Percentiles rank a stretch among this genome's conserved stretches.
phyloP scores from a whole-genome alignment of 2,329 filamentous ascomycete genomes.

The Microdochium trichocladiopsis region DNA sequence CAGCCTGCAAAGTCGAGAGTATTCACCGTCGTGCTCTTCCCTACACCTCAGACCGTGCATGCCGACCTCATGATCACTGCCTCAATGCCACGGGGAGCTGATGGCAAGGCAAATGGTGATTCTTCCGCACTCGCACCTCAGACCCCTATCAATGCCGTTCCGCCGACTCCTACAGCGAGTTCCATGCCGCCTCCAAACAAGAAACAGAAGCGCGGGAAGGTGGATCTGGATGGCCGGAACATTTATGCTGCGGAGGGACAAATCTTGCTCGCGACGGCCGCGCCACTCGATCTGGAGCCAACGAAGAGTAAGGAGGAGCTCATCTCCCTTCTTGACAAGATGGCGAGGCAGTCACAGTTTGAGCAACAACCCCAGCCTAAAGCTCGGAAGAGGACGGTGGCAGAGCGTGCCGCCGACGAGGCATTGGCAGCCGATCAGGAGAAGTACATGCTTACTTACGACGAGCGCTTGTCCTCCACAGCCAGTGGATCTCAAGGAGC shows the following conservation, averaged over 20 bases:
- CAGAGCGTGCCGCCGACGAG: constrained; percentile 92
- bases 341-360: constrained; percentile 72
- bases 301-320: constrained; percentile 63
- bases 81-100: constrained; percentile 53
- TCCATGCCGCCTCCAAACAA: constrained; percentile 57
- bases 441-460: constrained; percentile 85
- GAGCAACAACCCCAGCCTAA: constrained; percentile 76
- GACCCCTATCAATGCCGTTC: constrained; percentile 55
- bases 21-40: constrained; percentile 75
- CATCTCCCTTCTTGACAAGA: constrained; percentile 61
- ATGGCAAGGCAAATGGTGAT: constrained; percentile 21
- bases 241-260: constrained; percentile 70
- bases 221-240: constrained; percentile 69
- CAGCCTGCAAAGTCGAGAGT: constrained; percentile 53
- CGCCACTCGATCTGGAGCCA: constrained; percentile 71
- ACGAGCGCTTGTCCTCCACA: constrained; percentile 67
- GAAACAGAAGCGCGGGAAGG: constrained; percentile 61
- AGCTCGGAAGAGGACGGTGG: constrained; percentile 84
- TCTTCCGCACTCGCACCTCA: constrained; percentile 51
- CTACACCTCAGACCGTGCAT: constrained; percentile 69
- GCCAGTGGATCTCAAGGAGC: constrained; percentile 49
- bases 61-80: constrained; percentile 72
- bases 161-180: constrained; percentile 54
- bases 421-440: constrained; percentile 84
- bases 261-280: constrained; percentile 65